Evolutionary conservation across 2,329 filamentous ascomycete genomes (phyloP).

Genomic region (Fusarium coffeatum): DNA sequence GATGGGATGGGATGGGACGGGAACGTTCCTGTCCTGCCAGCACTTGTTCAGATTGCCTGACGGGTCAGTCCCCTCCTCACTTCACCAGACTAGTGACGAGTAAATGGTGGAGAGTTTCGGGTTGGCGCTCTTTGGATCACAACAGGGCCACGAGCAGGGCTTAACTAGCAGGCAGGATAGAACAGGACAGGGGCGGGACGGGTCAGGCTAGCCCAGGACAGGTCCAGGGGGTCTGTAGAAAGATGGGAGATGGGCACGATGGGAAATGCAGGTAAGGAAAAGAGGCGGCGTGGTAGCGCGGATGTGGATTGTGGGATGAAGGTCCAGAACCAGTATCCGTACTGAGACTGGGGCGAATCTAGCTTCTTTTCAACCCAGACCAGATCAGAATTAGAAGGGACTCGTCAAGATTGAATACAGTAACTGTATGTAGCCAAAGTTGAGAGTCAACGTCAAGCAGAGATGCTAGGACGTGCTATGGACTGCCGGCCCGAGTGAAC

Average conservation of each 20-base stretch:
- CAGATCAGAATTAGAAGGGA: conserved; percentile 3
- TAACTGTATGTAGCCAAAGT: conserved; percentile 10
- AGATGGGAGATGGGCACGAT: conserved; percentile 8
- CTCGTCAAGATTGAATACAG: conserved; percentile 7
- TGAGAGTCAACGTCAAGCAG: background rate
- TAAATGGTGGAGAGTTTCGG: conserved; percentile 44
- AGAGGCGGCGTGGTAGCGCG: conserved; percentile 36
- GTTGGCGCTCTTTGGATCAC: conserved; percentile 47
- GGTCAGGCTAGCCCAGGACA: conserved; percentile 3
- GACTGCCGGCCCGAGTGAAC: conserved; percentile 31
- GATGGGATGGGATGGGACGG: background rate
- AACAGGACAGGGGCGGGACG: conserved; percentile 12
- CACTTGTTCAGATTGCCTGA: conserved; percentile 27
- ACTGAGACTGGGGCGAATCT: conserved; percentile 14
- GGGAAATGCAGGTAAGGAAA: conserved; percentile 46
- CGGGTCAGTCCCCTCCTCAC: conserved; percentile 33
- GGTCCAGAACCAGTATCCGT: conserved; percentile 42
- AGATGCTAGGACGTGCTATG: conserved; percentile 22
- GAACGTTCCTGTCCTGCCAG: background rate
- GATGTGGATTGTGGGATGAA: conserved; percentile 35
- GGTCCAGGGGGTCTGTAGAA: background rate
- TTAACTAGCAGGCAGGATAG: conserved; percentile 31
- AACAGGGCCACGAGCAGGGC: conserved; percentile 41
- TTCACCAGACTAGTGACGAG: conserved; percentile 29
- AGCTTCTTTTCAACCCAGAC: background rate